phyloP scores from a whole-genome alignment of 306 rosid genomes.

The Quercus ilex region DNA sequence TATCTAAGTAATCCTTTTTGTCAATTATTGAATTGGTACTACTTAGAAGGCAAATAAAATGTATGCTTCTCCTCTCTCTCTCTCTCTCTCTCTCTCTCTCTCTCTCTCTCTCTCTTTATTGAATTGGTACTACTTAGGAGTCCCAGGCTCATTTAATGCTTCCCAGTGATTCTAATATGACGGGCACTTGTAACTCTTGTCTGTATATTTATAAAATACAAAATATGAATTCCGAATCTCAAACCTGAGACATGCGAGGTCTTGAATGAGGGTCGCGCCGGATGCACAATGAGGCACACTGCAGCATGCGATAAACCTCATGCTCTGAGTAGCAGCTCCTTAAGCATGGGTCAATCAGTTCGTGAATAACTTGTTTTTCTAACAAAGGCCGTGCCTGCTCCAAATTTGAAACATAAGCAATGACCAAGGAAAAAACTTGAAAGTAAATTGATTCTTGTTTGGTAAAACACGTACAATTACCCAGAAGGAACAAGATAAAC shows the following conservation, averaged over 20 bases:
- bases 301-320: conserved; percentile 71
- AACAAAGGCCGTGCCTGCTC: conserved; percentile 82
- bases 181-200: not conserved
- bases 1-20: too few relatives aligned
- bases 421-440: not conserved
- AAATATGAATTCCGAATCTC: not conserved
- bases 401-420: conserved; percentile 13
- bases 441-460: not conserved
- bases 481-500: not conserved
- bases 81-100: too few relatives aligned
- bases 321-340: conserved; percentile 44
- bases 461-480: not conserved
- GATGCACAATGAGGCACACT: conserved; percentile 79
- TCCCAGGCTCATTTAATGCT: too few relatives aligned
- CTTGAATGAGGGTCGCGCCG: conserved; percentile 61
- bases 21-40: too few relatives aligned
- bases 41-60: too few relatives aligned
- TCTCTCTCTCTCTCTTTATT: too few relatives aligned
- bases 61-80: too few relatives aligned
- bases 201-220: not conserved
- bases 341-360: conserved; percentile 72
- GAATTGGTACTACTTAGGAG: too few relatives aligned
- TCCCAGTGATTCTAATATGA: not conserved
- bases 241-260: conserved; percentile 96
- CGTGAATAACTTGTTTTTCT: conserved; percentile 42